Percentiles rank a stretch among this genome's conserved stretches.
These are phyloP conservation scores for Gastrodia elata DNA, from an alignment of 106 monocot genomes.

Conservation along the genomic window DNA sequence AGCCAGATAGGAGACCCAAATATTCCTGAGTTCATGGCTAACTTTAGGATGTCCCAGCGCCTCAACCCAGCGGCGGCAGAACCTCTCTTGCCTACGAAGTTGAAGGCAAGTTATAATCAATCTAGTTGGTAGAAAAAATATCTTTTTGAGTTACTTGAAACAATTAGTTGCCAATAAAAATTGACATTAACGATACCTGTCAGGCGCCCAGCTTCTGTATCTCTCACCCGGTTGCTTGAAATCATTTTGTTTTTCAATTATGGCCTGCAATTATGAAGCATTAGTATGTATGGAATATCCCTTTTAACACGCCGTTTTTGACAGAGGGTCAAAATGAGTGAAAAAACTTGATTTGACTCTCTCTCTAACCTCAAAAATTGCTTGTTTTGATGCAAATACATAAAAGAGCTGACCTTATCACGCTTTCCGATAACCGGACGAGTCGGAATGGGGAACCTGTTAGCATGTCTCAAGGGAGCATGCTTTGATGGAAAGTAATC, in stretches of 20 bases:
- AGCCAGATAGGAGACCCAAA: conserved; percentile 51
- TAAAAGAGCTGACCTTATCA: conserved; percentile 36
- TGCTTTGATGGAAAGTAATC: conserved; percentile 72
- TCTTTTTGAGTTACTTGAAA: background rate
- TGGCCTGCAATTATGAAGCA: conserved; percentile 15
- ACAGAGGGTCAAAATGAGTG: no score
- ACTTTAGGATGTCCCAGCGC: conserved; percentile 58
- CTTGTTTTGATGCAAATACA: no score
- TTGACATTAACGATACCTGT: conserved; percentile 28
- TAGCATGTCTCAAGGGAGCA: conserved; percentile 34
- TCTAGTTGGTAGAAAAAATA: background rate
- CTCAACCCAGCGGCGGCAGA: conserved; percentile 50
- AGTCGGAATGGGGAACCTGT: conserved; percentile 29
- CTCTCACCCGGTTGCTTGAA: conserved; percentile 80
- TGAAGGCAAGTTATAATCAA: background rate
- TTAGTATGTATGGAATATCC: no score
- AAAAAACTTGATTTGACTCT: no score
- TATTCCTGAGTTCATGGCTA: conserved; percentile 56
- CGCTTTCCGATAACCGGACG: conserved; percentile 39
- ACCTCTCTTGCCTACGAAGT: conserved; percentile 62
- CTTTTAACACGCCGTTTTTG: no score
- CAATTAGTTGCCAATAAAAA: background rate
- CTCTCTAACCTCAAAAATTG: no score
- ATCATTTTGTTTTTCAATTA: conserved; percentile 53
- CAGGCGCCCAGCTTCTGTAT: conserved; percentile 67